These are phyloP conservation scores for Lactarius sp. DNA, from an alignment of 768 basidiomycete genomes.

Conservation along the genomic window DNA sequence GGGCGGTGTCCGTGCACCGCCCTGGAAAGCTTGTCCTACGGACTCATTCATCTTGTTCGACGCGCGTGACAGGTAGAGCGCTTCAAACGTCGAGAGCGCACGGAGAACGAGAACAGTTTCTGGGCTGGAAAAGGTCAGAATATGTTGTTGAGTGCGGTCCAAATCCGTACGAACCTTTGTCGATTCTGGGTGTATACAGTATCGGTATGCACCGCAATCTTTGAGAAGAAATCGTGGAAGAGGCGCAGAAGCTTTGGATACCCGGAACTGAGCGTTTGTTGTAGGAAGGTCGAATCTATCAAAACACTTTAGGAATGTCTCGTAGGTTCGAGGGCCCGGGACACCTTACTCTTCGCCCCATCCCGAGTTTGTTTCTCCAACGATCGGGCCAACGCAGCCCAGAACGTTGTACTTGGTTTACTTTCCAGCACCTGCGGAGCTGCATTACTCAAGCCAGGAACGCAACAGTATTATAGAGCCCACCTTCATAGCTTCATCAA, in stretches of 20 bases:
- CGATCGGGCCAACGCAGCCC: conserved; percentile 74
- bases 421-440: conserved; percentile 68
- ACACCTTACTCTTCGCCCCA: conserved; percentile 62
- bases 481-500: conserved; percentile 94
- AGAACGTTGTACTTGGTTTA: conserved; percentile 88
- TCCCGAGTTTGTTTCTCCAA: conserved; percentile 83
- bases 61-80: conserved; percentile 82
- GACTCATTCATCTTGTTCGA: conserved; percentile 80
- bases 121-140: conserved; percentile 48
- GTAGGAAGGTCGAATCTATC: conserved; percentile 84
- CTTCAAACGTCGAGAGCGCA: conserved; percentile 77
- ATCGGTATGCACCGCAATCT: conserved; percentile 93
- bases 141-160: neutral
- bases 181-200: conserved; percentile 79
- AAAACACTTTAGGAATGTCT: neutral
- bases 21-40: conserved; percentile 70
- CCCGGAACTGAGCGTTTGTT: conserved; percentile 80
- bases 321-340: neutral
- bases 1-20: conserved; percentile 65
- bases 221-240: conserved; percentile 96
- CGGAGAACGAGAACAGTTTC: conserved; percentile 89
- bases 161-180: conserved; percentile 60
- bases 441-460: neutral
- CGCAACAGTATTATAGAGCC: conserved; percentile 5
- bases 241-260: conserved; percentile 86